A percentile compares a stretch with the other conserved stretches of the same genome.
These are phyloP conservation scores for Luvunga scandens DNA, from an alignment of 345 rosid species.

Conservation along the genomic window DNA sequence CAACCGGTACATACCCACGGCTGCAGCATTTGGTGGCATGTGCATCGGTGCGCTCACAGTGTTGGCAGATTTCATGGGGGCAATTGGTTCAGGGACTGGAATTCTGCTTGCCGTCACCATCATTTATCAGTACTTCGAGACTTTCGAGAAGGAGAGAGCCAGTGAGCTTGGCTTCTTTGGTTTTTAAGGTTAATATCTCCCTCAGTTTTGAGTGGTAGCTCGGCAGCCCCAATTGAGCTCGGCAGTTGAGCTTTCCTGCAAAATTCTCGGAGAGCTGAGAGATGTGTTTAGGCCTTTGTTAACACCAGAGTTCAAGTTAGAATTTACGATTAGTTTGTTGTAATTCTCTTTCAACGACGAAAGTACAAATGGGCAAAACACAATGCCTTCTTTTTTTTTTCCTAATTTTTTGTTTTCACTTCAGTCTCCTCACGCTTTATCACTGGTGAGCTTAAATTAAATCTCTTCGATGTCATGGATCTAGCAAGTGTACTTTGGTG, in stretches of 20 bases:
- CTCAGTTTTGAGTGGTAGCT: neutral
- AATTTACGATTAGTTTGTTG: neutral
- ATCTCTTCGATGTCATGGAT: neutral
- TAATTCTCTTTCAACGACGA: neutral
- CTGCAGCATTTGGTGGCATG: conserved; percentile 87
- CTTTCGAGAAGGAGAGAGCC: conserved; percentile 90
- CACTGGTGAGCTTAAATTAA: no score
- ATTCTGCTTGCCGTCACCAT: conserved; percentile 84
- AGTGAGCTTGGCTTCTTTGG: conserved; percentile 91
- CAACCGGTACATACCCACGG: conserved; percentile 85
- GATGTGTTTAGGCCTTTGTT: conserved; percentile 11
- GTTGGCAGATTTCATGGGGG: conserved; percentile 89
- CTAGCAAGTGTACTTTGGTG: neutral
- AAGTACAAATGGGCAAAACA: neutral
- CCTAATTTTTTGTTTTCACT: neutral
- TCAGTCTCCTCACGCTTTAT: no score
- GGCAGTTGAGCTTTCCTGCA: conserved; percentile 8
- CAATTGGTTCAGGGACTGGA: conserved; percentile 84
- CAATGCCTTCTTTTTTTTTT: neutral
- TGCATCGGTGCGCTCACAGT: conserved; percentile 86
- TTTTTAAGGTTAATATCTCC: conserved; percentile 33
- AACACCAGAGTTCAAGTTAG: conserved; percentile 16
- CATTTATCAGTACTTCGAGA: conserved; percentile 84
- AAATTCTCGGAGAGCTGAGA: conserved; percentile 14
- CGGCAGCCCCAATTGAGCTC: neutral